Conservation (phyloP, 306 rosid species). For the Senna siamea region DNA sequence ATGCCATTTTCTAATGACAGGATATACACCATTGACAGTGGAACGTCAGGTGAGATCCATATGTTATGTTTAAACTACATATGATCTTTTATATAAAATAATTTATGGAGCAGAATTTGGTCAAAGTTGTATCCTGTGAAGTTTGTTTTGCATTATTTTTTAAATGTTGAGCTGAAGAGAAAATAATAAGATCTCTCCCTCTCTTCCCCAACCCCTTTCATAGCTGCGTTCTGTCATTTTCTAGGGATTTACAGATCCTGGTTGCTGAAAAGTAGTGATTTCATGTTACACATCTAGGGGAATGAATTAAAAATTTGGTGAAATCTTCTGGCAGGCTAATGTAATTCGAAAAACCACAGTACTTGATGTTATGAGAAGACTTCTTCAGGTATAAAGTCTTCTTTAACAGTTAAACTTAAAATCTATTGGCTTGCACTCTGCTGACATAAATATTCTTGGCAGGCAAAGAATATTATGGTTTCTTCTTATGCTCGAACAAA, state of each 20-base stretch:
- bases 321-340: conserved; percentile 72
- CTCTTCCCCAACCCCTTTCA: neutral
- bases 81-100: neutral
- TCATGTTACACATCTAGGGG: conserved; percentile 17
- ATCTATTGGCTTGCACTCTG: conserved; percentile 8
- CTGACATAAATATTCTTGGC: conserved; percentile 45
- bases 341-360: conserved; percentile 97
- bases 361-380: conserved; percentile 98
- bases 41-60: conserved; percentile 82
- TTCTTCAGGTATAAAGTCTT: conserved; percentile 72
- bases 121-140: conserved; percentile 9
- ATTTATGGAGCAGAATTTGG: conserved; percentile 16
- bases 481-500: conserved; percentile 97
- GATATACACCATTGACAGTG: conserved; percentile 96
- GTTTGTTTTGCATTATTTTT: conserved; percentile 15
- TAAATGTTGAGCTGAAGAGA: conserved; percentile 32
- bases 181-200: neutral
- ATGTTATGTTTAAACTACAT: neutral
- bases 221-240: conserved; percentile 2
- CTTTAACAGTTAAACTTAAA: conserved; percentile 28
- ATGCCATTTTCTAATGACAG: conserved; percentile 99
- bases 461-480: conserved; percentile 99
- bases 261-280: conserved; percentile 15
- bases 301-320: conserved; percentile 29
- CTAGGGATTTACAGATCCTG: neutral